Evolutionary conservation across 1,284 basidiomycete species (phyloP).

Genomic region (Moesziomyces antarcticus): DNA sequence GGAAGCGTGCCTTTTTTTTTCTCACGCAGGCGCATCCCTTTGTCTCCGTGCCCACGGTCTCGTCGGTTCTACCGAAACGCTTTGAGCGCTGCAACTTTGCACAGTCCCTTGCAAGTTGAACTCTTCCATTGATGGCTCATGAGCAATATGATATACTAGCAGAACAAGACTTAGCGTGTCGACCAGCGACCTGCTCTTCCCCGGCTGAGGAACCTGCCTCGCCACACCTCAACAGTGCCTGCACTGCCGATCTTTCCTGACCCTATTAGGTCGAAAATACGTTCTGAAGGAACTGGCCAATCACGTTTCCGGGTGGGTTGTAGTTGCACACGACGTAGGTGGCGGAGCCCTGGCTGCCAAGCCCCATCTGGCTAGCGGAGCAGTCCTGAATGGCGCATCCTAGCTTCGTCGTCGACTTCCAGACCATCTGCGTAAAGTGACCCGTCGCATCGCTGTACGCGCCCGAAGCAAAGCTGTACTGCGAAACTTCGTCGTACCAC

Average conservation of each 20-base stretch:
- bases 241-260: background rate
- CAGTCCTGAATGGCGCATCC: slow-evolving; percentile 43
- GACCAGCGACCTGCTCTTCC: background rate
- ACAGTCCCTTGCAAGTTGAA: background rate
- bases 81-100: too few relatives aligned
- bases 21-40: background rate
- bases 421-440: slow-evolving; percentile 56
- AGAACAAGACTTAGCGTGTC: background rate
- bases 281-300: slow-evolving; percentile 35
- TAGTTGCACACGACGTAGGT: slow-evolving; percentile 49
- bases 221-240: background rate
- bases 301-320: slow-evolving; percentile 41
- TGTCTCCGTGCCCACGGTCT: background rate
- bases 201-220: background rate
- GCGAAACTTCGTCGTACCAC: slow-evolving; percentile 47
- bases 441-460: slow-evolving; percentile 43
- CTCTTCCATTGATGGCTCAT: background rate
- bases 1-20: background rate
- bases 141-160: background rate
- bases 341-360: slow-evolving; percentile 2
- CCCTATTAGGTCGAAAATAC: slow-evolving; percentile 13
- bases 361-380: slow-evolving; percentile 12
- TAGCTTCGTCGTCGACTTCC: slow-evolving; percentile 30
- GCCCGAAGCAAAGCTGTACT: slow-evolving; percentile 34
- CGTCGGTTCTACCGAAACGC: too few relatives aligned